These are phyloP conservation scores for Fagopyrum homotropicum DNA, from an alignment of 148 eudicot species.

Conservation along the genomic window DNA sequence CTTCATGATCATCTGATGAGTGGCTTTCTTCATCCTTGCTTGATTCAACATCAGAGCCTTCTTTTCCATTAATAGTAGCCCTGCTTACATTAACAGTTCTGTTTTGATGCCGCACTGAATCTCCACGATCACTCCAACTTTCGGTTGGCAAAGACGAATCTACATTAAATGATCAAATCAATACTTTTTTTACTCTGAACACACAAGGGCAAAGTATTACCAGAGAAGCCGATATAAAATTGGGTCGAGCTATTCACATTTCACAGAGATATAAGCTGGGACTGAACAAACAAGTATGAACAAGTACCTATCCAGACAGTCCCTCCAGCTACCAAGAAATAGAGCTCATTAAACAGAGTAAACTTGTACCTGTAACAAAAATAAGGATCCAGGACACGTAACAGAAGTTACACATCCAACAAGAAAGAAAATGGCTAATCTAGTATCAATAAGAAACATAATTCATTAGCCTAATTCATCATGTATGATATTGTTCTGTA, in stretches of 20 bases:
- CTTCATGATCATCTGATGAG: slow-evolving; percentile 11
- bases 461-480: neutral
- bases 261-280: neutral
- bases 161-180: slow-evolving; percentile 20
- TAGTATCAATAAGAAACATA: neutral
- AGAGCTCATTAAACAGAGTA: slow-evolving; percentile 89
- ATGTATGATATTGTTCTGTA: neutral
- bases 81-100: slow-evolving; percentile 23
- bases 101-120: slow-evolving; percentile 6
- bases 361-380: slow-evolving; percentile 80
- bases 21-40: slow-evolving; percentile 6
- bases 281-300: neutral
- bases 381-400: neutral
- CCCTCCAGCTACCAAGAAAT: slow-evolving; percentile 93
- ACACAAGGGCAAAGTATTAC: neutral
- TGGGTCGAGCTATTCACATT: too few relatives aligned
- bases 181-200: neutral
- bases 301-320: slow-evolving; percentile 92
- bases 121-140: slow-evolving; percentile 12
- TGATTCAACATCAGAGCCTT: slow-evolving; percentile 20
- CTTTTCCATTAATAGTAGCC: slow-evolving; percentile 26
- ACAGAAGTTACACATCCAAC: neutral
- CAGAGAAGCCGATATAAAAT: neutral
- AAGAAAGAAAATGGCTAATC: neutral
- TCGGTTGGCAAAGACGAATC: slow-evolving; percentile 49